phyloP scores from a whole-genome alignment of 805 yeast species.

The Candida coleopterorum region DNA sequence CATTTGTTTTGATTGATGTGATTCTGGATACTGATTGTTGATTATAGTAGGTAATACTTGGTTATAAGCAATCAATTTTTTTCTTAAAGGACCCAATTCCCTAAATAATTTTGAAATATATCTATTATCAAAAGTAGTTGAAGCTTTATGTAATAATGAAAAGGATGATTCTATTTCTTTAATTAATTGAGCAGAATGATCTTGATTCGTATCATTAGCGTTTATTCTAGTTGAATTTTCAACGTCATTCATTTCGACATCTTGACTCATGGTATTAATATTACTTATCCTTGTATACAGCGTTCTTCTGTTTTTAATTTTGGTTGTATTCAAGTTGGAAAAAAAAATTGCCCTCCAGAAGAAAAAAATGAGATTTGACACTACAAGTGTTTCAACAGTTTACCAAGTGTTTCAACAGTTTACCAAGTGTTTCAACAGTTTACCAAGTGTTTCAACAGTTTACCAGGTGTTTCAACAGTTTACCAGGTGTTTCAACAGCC shows the following conservation, averaged over 20 bases:
- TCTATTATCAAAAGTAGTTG: conserved; percentile 75
- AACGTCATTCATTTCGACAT: conserved; percentile 9
- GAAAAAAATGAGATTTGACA: too few relatives aligned
- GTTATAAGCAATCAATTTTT: conserved; percentile 42
- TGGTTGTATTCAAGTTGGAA: too few relatives aligned
- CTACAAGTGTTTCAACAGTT: too few relatives aligned
- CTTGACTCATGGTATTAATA: conserved; percentile 3
- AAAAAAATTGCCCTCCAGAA: too few relatives aligned
- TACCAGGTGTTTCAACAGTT: too few relatives aligned
- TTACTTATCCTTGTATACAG: too few relatives aligned
- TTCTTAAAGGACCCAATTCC: conserved; percentile 72
- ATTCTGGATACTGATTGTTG: conserved; percentile 49
- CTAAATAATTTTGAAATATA: conserved; percentile 82
- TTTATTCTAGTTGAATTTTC: conserved; percentile 1
- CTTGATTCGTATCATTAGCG: background rate
- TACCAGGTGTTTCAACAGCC: too few relatives aligned
- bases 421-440: too few relatives aligned
- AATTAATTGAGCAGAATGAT: conserved; percentile 16
- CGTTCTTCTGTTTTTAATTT: too few relatives aligned
- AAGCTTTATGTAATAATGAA: conserved; percentile 54
- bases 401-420: too few relatives aligned
- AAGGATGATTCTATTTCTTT: conserved; percentile 40
- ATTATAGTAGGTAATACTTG: conserved; percentile 54
- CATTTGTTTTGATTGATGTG: conserved; percentile 37
- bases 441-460: too few relatives aligned